phyloP scores from a whole-genome alignment of 1,139 yeast species.

The Pichia sp. region DNA sequence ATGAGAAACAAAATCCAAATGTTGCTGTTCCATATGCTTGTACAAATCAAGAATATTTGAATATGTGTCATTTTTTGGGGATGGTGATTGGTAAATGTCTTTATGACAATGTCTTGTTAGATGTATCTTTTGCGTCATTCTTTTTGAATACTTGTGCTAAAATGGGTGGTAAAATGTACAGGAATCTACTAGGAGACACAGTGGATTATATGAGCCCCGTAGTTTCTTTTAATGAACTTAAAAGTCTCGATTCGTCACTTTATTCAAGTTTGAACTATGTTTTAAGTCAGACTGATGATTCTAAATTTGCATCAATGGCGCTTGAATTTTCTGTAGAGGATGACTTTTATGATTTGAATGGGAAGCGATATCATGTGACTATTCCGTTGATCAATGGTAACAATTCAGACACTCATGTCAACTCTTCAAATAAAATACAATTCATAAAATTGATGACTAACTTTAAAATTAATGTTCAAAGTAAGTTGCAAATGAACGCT shows the following conservation, averaged over 20 bases:
- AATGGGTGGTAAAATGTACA: slow-evolving; percentile 37
- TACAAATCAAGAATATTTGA: slow-evolving; percentile 15
- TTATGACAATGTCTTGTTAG: slow-evolving; percentile 77
- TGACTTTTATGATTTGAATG: slow-evolving; percentile 27
- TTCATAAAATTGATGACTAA: slow-evolving; percentile 76
- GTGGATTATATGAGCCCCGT: slow-evolving; percentile 29
- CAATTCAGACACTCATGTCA: slow-evolving; percentile 36
- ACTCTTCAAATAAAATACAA: slow-evolving; percentile 53
- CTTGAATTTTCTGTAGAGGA: slow-evolving; percentile 60
- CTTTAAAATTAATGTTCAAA: slow-evolving; percentile 62
- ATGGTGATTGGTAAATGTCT: slow-evolving; percentile 81
- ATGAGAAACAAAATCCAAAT: slow-evolving; percentile 18
- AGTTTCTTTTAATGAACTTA: slow-evolving; percentile 72
- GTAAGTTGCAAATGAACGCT: slow-evolving; percentile 50
- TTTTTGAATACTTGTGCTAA: slow-evolving; percentile 47
- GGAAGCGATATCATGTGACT: slow-evolving; percentile 28
- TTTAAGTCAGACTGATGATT: slow-evolving; percentile 42
- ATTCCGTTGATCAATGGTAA: slow-evolving; percentile 48
- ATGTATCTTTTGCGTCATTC: slow-evolving; percentile 80
- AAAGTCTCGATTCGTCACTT: slow-evolving; percentile 60
- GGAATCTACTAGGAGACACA: slow-evolving; percentile 13
- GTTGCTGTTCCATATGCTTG: slow-evolving; percentile 9
- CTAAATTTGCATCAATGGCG: slow-evolving; percentile 51
- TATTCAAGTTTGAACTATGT: slow-evolving; percentile 61
- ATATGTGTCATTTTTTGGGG: slow-evolving; percentile 55